These are phyloP conservation scores for Calonectria ilicicola DNA, from an alignment of 2,329 filamentous ascomycete genomes.

Conservation along the genomic window DNA sequence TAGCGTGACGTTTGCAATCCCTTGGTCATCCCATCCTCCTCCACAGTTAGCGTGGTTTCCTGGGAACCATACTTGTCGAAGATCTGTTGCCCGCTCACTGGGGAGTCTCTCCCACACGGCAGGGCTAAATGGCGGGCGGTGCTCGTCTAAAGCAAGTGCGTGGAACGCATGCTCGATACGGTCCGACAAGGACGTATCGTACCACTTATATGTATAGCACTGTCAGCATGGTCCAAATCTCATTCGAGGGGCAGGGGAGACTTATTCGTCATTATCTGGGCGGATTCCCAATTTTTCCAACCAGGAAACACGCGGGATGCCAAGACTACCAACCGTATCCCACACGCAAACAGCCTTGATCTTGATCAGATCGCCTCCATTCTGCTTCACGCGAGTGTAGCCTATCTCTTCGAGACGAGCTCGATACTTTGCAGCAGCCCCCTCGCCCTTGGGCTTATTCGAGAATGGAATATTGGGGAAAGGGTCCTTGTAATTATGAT, in stretches of 20 bases:
- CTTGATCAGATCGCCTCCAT: constrained; percentile 57
- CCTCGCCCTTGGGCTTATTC: constrained; percentile 60
- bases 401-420: constrained; percentile 56
- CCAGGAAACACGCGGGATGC: constrained; percentile 59
- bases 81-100: constrained; percentile 54
- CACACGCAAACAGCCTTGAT: constrained; percentile 60
- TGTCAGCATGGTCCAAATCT: constrained; percentile 43
- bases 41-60: constrained; percentile 79
- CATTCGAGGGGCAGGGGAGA: constrained; percentile 32
- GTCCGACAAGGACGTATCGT: constrained; percentile 64
- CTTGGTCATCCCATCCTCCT: constrained; percentile 71
- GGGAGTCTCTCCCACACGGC: constrained; percentile 64
- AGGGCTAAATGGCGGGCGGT: constrained; percentile 64
- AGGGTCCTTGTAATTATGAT: constrained; percentile 57
- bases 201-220: constrained; percentile 60
- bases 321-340: constrained; percentile 58
- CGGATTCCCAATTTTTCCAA: constrained; percentile 61
- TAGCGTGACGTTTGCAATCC: constrained; percentile 54
- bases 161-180: constrained; percentile 70
- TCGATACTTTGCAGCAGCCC: constrained; percentile 57
- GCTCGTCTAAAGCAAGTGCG: constrained; percentile 69
- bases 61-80: constrained; percentile 74
- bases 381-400: constrained; percentile 57
- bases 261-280: constrained; percentile 60
- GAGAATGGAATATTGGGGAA: constrained; percentile 61